phyloP scores from a whole-genome alignment of 2,329 filamentous ascomycete genomes.

The Verticillium isaacii region DNA sequence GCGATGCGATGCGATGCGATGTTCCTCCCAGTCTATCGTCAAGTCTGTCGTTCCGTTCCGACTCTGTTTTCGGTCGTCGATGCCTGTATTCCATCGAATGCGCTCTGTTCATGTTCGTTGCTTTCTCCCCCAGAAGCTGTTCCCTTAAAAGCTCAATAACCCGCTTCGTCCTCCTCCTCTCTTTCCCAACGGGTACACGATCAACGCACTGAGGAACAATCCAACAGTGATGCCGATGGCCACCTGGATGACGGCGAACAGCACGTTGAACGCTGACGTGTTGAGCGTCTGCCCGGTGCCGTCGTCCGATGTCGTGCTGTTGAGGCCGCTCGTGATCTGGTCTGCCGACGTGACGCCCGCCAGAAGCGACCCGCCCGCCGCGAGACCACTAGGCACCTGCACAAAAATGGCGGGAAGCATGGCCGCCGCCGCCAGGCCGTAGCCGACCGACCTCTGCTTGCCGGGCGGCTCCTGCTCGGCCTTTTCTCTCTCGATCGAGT shows the following conservation, averaged over 20 bases:
- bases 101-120: neutral
- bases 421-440: slow-evolving; percentile 76
- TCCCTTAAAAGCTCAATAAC: slow-evolving; percentile 45
- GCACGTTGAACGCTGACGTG: slow-evolving; percentile 46
- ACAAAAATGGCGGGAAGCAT: slow-evolving; percentile 85
- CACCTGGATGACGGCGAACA: slow-evolving; percentile 55
- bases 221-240: slow-evolving; percentile 60
- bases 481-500: slow-evolving; percentile 1
- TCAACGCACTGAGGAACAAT: slow-evolving; percentile 49
- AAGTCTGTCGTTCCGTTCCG: neutral
- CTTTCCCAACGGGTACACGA: slow-evolving; percentile 54
- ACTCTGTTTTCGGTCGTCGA: neutral
- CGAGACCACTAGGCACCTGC: slow-evolving; percentile 59
- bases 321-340: slow-evolving; percentile 37
- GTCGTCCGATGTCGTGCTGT: slow-evolving; percentile 23
- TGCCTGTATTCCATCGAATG: neutral
- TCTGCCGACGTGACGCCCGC: slow-evolving; percentile 54
- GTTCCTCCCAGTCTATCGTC: neutral
- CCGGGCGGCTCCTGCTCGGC: slow-evolving; percentile 21
- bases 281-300: slow-evolving; percentile 24
- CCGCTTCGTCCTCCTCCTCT: slow-evolving; percentile 53
- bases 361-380: slow-evolving; percentile 53
- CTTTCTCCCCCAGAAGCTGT: neutral
- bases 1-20: neutral
- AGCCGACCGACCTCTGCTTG: slow-evolving; percentile 45